Evolutionary conservation across 768 basidiomycete genomes (phyloP), one percentile per base, ranked within the genome.

Genomic region (Erythrobasidium yunnanense): DNA sequence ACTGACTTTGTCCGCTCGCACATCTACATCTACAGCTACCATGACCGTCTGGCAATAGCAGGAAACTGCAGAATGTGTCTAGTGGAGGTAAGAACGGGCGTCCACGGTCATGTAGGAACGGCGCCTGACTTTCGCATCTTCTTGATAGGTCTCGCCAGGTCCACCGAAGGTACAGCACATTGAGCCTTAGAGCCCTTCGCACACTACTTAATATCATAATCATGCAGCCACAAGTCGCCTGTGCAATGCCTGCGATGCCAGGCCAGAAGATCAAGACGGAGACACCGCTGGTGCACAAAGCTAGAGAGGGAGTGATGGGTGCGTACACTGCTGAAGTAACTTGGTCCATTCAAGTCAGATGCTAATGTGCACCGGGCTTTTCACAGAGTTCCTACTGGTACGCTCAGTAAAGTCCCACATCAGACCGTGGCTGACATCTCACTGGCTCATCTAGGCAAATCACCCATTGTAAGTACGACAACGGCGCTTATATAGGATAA

Each of bases 41-140:
- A 51, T 27, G 46, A 63, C 49, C 49, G 60, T 23, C 47, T 63
- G 1, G 60, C 60, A 13, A 63, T 63, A 29, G 60, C 60, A 29
- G 60, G 60, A 3, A 65, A 68, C 23, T 65, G 57, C 69, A 89
- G 92, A 71, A 99, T 99, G 95, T 99, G 95, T 78, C 79, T 99
- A 54, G 95, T 99, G 38, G 95, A 99, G 78, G 93, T 99, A 55
- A 89, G n/a, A n/a, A n/a, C n/a, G n/a, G n/a, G n/a, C n/a, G n/a
- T 70, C 6, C 73, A 72, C 7, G 74, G 74, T 20, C 58, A 69
- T 90, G 76, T 82, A 89, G 68, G 89, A 90, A 66, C 90, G 90
- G 50, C 93, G 93, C 79, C 91, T 90, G 22, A 85, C 93, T 33
- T 90, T 91, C 62, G 92, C 92, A 56, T 92, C 91, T 88, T 88